Evolutionary conservation across 192 early-diverging fungal genomes (phyloP), one percentile per base, ranked within the genome.

Genomic region (Helicostylum pulchrum): DNA sequence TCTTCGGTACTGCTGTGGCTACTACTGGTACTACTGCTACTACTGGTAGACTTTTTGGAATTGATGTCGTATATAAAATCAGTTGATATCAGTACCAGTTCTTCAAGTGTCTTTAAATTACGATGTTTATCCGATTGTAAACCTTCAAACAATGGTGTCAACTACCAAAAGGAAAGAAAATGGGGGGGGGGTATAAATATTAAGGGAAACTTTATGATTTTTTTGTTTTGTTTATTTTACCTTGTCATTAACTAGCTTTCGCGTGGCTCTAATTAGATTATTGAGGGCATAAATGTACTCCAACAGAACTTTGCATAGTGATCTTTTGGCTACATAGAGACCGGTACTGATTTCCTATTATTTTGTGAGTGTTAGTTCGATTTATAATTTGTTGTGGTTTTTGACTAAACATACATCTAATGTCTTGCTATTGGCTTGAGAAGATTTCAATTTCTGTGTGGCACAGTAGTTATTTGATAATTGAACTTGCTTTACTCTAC

Each of bases 251-350:
- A 45, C 43, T 6, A 59, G 17, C 20, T 11, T 59, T 43, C 57
- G 32, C 43, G 57, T 59, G 21, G 57, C 32, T 12, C 57, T 17
- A 23, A 59, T 59, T 14, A 59, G 11, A 45, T 23, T 45, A 42
- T 59, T 59, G 20, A 59, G 36, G 17, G 57, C 31, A 17, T 39
- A 43, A 20, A 66, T 66, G 34, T 66, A 66, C 14, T 66, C 64
- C 17, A 66, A 54, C 10, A 52, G 21, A 5, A 66, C 19, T n/a
- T 66, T 52, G 30, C 64, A 66, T 12, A 66, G 15, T 17, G 52
- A 20, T 20, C 45, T 43, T 49, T 66, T 66, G 2, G 53, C 43
- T 30, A 44, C 43, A 43, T 66, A 66, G 6, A 66, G 46, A 20
- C 43, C 34, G 10, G 54, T 46, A 19, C 43, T 57, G n/a, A 31